Conservation (phyloP, 345 rosid species). For the Brassica rapa region DNA sequence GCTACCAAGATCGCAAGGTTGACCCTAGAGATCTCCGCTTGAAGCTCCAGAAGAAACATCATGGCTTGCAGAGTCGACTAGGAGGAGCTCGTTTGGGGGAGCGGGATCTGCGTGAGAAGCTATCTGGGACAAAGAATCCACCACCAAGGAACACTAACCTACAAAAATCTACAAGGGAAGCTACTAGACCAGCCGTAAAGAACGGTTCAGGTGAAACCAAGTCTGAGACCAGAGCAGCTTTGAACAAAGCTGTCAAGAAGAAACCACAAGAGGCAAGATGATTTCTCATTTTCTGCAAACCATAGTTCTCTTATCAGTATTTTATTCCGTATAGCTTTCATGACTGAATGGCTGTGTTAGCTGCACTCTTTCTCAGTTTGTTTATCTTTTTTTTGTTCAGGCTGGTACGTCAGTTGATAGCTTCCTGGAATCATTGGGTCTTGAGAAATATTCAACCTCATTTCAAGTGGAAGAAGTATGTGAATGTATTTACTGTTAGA, state of each 20-base stretch:
- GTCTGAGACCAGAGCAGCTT: slow-evolving; percentile 50
- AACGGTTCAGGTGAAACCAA: slow-evolving; percentile 53
- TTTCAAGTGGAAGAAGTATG: slow-evolving; percentile 94
- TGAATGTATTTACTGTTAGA: slow-evolving; percentile 13
- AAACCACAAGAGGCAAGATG: slow-evolving; percentile 56
- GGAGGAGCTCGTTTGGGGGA: slow-evolving; percentile 47
- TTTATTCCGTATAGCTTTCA: background rate
- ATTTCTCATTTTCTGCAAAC: slow-evolving; percentile 1
- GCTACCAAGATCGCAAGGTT: slow-evolving; percentile 57
- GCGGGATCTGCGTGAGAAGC: slow-evolving; percentile 73
- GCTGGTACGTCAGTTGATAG: slow-evolving; percentile 58
- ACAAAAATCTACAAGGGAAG: slow-evolving; percentile 45
- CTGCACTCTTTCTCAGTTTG: background rate
- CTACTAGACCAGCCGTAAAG: slow-evolving; percentile 51
- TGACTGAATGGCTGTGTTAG: background rate
- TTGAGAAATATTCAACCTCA: slow-evolving; percentile 74
- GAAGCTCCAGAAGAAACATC: slow-evolving; percentile 73
- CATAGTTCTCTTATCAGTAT: background rate
- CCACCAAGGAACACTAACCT: slow-evolving; percentile 47
- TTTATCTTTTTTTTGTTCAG: slow-evolving; percentile 45
- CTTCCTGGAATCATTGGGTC: slow-evolving; percentile 78
- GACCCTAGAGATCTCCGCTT: slow-evolving; percentile 73
- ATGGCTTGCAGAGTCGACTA: slow-evolving; percentile 49
- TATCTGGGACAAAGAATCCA: slow-evolving; percentile 62
- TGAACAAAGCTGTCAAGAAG: slow-evolving; percentile 45